Evolutionary conservation across 2,329 filamentous ascomycete species (phyloP).

Genomic region (Tolypocladium endophyticum): DNA sequence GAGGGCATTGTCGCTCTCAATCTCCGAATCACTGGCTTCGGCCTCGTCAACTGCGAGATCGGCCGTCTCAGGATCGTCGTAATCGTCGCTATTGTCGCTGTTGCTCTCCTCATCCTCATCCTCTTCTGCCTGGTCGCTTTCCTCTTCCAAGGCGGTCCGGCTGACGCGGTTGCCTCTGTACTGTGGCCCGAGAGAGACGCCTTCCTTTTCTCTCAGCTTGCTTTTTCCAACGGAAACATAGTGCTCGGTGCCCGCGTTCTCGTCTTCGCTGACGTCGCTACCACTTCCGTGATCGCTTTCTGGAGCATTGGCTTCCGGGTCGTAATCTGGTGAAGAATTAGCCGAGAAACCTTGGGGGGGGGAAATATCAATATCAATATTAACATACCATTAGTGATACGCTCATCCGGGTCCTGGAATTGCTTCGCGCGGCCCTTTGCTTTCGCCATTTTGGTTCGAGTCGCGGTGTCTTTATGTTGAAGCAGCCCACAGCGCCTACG

Average conservation of each 20-base stretch:
- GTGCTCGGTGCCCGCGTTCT: slow-evolving; percentile 66
- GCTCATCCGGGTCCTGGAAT: slow-evolving; percentile 52
- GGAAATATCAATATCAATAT: neutral
- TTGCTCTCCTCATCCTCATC: slow-evolving; percentile 29
- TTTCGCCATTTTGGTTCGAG: slow-evolving; percentile 36
- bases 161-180: slow-evolving; percentile 73
- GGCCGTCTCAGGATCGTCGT: slow-evolving; percentile 44
- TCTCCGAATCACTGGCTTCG: slow-evolving; percentile 46
- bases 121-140: slow-evolving; percentile 41
- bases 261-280: slow-evolving; percentile 36
- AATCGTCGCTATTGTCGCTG: slow-evolving; percentile 37
- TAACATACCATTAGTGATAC: slow-evolving; percentile 47
- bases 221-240: slow-evolving; percentile 78
- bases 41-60: slow-evolving; percentile 42
- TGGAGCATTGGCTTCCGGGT: slow-evolving; percentile 60
- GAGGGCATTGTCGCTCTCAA: slow-evolving; percentile 60
- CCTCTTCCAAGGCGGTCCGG: slow-evolving; percentile 52
- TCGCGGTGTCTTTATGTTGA: slow-evolving; percentile 3
- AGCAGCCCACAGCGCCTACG: slow-evolving; percentile 14
- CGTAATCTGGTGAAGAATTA: slow-evolving; percentile 51
- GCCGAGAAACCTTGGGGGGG: neutral
- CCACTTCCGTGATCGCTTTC: slow-evolving; percentile 44
- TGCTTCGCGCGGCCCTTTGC: slow-evolving; percentile 45
- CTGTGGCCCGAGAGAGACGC: slow-evolving; percentile 59
- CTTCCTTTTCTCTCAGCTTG: slow-evolving; percentile 66